Evolutionary conservation across 805 yeast species (phyloP), one percentile per base, ranked within the genome.

Genomic region (Saccharomycopsis lassenensis): DNA sequence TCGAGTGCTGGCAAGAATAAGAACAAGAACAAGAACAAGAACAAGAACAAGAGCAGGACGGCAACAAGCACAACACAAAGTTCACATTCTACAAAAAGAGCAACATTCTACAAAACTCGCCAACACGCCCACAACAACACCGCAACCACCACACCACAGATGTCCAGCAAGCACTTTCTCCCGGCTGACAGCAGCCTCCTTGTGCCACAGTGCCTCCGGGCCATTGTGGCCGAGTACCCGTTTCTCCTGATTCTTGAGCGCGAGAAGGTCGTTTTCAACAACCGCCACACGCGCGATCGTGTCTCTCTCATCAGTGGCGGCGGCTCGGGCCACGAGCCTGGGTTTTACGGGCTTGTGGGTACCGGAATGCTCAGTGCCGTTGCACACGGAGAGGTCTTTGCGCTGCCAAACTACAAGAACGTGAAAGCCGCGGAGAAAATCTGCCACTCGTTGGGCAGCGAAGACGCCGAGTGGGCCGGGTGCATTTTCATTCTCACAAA

Each of bases 401-500:
- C 65, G n/a, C 50, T 58, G 23, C 66, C 66, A 17, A 59, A 59
- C 45, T 56, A 55, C 41, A 50, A 55, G 29, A 56, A 61, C 41
- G 54, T 60, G 28, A 53, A 56, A 41, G 59, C 63, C 4, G 40
- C 40, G 11, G 40, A 36, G 19, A 36, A 36, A 19, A 31, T 36
- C 7, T 36, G 40, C 31, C 40, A 36, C 16, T 35, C 30, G 21
- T 4, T 32, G 1, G 18, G 18, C 7, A 24, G 5, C 17, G 36
- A n/a, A 7, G 32, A 29, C 20, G 24, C 19, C 24, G 17, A n/a
- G 6, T 36, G 40, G 40, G 40, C 22, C 10, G 40, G 40, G 5
- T 32, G 35, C 16, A 36, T 36, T 11, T 61, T 87, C 29, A 71
- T 87, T 33, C 89, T 83, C 29, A 87, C 86, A 58, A 87, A 89